These are phyloP conservation scores for Helicocarpus griseus DNA, from an alignment of 2,329 filamentous ascomycete species.

Conservation along the genomic window DNA sequence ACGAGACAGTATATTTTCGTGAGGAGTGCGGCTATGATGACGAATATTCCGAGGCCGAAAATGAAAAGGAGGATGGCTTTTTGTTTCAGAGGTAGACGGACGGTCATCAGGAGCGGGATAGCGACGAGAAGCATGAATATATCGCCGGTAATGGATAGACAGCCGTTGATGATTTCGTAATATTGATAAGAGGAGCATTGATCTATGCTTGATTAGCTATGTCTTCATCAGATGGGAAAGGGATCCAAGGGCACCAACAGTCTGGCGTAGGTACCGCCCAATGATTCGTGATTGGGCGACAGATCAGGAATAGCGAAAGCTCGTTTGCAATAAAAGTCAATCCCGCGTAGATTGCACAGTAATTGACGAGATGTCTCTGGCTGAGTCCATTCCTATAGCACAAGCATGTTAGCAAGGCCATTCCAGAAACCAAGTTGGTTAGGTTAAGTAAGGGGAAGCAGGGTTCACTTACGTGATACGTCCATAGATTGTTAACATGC, in stretches of 20 bases:
- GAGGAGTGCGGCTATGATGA: slow-evolving; percentile 40
- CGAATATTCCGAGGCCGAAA: slow-evolving; percentile 38
- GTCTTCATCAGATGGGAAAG: not conserved
- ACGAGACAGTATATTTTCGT: slow-evolving; percentile 42
- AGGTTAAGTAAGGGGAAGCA: not conserved
- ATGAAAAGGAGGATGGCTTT: slow-evolving; percentile 34
- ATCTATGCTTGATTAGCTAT: slow-evolving; percentile 12
- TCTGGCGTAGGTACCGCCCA: slow-evolving; percentile 41
- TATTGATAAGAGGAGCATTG: slow-evolving; percentile 37
- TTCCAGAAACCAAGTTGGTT: not conserved
- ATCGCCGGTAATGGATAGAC: slow-evolving; percentile 31
- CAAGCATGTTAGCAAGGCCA: not conserved
- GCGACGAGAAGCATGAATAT: slow-evolving; percentile 34
- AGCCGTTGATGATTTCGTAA: slow-evolving; percentile 35
- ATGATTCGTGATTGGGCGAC: slow-evolving; percentile 41
- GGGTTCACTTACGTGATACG: slow-evolving; percentile 35
- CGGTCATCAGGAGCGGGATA: slow-evolving; percentile 33
- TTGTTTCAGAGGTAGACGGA: slow-evolving; percentile 32
- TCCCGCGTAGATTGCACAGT: slow-evolving; percentile 33
- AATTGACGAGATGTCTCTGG: slow-evolving; percentile 29
- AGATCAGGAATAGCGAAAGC: slow-evolving; percentile 42
- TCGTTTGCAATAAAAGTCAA: slow-evolving; percentile 41
- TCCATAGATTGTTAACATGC: slow-evolving; percentile 44
- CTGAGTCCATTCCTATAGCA: slow-evolving; percentile 21
- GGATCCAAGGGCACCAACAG: slow-evolving; percentile 15